Base-by-base conservation (phyloP, 768 basidiomycete species). In the Boletus eberwhitei region DNA sequence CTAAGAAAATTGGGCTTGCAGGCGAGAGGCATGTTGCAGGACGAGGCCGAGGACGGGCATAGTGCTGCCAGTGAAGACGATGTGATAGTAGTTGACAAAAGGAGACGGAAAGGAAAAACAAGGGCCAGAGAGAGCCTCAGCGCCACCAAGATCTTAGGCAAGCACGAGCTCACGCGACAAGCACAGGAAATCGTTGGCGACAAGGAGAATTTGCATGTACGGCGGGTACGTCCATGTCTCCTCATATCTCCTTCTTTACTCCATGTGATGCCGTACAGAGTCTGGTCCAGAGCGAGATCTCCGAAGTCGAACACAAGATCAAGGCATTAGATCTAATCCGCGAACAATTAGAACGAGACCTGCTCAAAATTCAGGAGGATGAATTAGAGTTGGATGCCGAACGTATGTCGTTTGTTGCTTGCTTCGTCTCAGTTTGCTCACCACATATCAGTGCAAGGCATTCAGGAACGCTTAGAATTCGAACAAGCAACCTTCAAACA, bases 341-440 rank as follows among this genome's bases (percentile, higher is more conserved):
- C 50, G 77, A 81, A 9, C 87, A 87, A 59, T 76, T 98, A 24
- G 90, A 94, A 65, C 78, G 85, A 40, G 87, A 92, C 65, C 76
- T 99, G 8, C 73, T 98, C 32, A 89, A 83, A 67, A 69, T 98
- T 43, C 90, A 95, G 53, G 96, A 99, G 67, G 96, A 98, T 61
- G 95, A 97, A 58, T 76, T 99, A 22, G 96, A 98, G 65, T 75
- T 99, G n/a, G 93, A 97, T 64, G 96, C 97, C 56, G 96, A 99
- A 74, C 71, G 93, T 95, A 64, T 64, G 91, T 79, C 43, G 48
- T 0, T 38, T 26, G n/a, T 37, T 17, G 14, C 21, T n/a, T 19
- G 7, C 12, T 31, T 58, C 50, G 5, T 19, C 11, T 31, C 44
- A 26, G 8, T 49, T 17, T 8, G 5, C 57, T 59, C 51, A 65